Base-by-base conservation (phyloP, 441 rosid genomes). In the Viola pubescens region DNA sequence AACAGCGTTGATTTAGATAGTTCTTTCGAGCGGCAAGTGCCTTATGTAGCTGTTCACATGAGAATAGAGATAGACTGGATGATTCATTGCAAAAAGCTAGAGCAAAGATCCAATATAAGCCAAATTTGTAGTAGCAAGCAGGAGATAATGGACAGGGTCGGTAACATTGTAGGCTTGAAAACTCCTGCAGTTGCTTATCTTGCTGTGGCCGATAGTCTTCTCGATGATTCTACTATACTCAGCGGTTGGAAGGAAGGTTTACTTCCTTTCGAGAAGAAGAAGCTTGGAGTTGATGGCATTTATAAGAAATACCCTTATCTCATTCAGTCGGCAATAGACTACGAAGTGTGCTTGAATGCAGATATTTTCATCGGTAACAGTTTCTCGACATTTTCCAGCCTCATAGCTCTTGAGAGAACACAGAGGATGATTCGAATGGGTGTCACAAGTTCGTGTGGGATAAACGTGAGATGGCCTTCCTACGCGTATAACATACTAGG, bases 21-120 rank as follows among this genome's bases (percentile, higher is more conserved):
- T 56, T 58, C 74, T 45, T 58, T 16, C 0, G 7, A 0, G 55
- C 49, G 38, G 6, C 57, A 66, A 0, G 45, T 69, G 42, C 83
- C 87, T 44, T 90, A 81, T 44, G 69, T 86, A 9, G 97, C 99
- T 0, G 96, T 94, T 68, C 97, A 94, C 70, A 86, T 94, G 99
- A 85, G 99, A 70, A 79, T 94, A 56, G 99, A 94, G 80, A 86
- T 83, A 59, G 99, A 94, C 58, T 94, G 99, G 99, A 83, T 88
- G 96, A 90, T 94, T 58, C 99, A 94, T 56, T 94, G 99, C 63
- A 94, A 83, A 82, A 94, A 94, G 50, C 67, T 94, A 57, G 95
- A 94, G 70, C 85, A 82, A 43, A 77, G 91, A 58, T 64, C 56
- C 59, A 81, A 83, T 55, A 69, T 86, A 6, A 77, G 63, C 65